Base-by-base conservation (phyloP, 1,139 yeast genomes). In the Yarrowia galli region DNA sequence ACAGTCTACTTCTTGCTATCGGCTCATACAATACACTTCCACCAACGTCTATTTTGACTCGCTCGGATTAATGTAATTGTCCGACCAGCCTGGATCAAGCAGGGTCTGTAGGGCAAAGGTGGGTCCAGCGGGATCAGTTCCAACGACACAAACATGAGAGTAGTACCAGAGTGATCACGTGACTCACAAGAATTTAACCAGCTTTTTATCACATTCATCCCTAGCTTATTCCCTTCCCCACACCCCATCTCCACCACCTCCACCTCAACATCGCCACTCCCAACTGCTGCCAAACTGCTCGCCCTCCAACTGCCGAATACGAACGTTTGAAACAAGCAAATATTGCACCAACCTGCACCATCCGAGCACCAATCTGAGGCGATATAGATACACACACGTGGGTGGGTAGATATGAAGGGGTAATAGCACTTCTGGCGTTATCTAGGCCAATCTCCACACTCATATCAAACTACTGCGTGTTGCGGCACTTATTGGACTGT, bases 241-340 rank as follows among this genome's bases (percentile, higher is more conserved):
- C 6, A 28, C 32, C 8, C 32, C 32, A 3, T 28, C 32, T 28
- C 32, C 32, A 28, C 28, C 32, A 28, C 32, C 32, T 28, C 32
- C 32, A 25, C 28, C 28, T 25, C 28, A 28, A 28, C 32, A 28
- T 28, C 32, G 36, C 4, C 25, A 10, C 45, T 43, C 46, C 16
- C 46, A 22, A 9, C 49, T 46, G 53, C 53, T 46, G 35, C 53
- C 53, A 16, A 46, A 46, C 36, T 22, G 32, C 22, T 16, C 40
- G 4, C 10, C n/a, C 15, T 48, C 22, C 12, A 49, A 20, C 53
- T 48, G 53, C 53, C 53, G 53, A 48, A 48, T 48, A 48, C 40
- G 40, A 49, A 49, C 40, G 54, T 49, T 25, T 32, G 56, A 32
- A 49, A 49, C 22, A 49, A 49, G 56, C 56, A 49, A 49, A 18